A percentile compares a stretch with the other conserved stretches of the same genome.
These are phyloP conservation scores for Rhododendron ovatum DNA, from an alignment of 148 eudicot species.

Conservation along the genomic window DNA sequence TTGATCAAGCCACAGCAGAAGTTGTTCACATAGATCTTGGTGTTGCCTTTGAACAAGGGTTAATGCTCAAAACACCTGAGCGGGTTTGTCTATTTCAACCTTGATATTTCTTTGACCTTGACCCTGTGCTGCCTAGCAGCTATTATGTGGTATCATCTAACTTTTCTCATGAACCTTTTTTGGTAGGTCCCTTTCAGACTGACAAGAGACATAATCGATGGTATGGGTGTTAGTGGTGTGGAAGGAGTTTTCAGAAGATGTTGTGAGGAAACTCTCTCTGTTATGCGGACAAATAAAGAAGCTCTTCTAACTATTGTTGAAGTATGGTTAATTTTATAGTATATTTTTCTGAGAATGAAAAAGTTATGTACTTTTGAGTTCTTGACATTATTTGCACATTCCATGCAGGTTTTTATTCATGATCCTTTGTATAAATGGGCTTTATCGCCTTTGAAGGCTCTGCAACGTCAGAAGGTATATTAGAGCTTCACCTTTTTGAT, in stretches of 20 bases:
- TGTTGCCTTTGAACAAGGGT: constrained; percentile 97
- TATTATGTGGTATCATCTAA: neutral
- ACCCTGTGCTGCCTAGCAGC: neutral
- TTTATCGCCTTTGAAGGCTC: constrained; percentile 88
- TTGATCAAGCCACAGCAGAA: constrained; percentile 97
- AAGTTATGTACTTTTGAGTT: neutral
- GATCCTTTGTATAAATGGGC: constrained; percentile 99
- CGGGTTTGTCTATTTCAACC: constrained; percentile 47
- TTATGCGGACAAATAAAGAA: constrained; percentile 96
- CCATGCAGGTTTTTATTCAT: constrained; percentile 90
- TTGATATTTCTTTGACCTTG: neutral
- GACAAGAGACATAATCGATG: constrained; percentile 88
- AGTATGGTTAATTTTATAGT: constrained; percentile 30
- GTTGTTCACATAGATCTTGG: constrained; percentile 98
- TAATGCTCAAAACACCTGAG: constrained; percentile 99
- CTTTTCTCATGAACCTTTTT: constrained; percentile 11
- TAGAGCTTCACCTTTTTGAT: constrained; percentile 1
- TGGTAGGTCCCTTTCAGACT: constrained; percentile 89
- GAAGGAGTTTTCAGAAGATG: constrained; percentile 99
- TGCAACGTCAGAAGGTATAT: constrained; percentile 89
- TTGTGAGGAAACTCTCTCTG: constrained; percentile 90
- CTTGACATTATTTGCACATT: constrained; percentile 4
- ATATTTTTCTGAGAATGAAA: neutral
- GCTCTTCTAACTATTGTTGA: constrained; percentile 92
- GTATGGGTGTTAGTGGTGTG: constrained; percentile 96